A percentile compares a stretch with the other conserved stretches of the same genome.
Conservation (phyloP, 208 protist species). For the Trichomonas gallinae region DNA sequence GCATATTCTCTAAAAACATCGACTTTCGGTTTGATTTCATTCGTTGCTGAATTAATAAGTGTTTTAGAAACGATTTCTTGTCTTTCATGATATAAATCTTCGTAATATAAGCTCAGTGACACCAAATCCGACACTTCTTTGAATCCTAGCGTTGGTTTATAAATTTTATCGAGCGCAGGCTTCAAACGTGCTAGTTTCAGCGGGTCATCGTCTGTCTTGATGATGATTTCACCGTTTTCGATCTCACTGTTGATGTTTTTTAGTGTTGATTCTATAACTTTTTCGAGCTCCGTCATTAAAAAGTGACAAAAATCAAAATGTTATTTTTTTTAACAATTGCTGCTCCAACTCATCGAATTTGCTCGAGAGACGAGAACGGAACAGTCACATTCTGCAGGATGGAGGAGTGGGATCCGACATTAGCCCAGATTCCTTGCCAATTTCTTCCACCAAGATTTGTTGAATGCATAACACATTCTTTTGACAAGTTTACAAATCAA, state of each 20-base stretch:
- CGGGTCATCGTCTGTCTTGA: neutral
- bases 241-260: too few relatives aligned
- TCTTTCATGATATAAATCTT: too few relatives aligned
- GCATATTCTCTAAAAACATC: too few relatives aligned
- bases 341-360: neutral
- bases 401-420: neutral
- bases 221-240: neutral
- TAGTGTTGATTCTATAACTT: too few relatives aligned
- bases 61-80: too few relatives aligned
- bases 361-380: neutral
- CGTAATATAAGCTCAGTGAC: neutral
- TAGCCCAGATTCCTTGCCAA: neutral
- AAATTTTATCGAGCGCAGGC: neutral
- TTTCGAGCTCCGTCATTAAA: too few relatives aligned
- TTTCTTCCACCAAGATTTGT: neutral
- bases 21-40: too few relatives aligned
- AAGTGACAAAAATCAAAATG: neutral
- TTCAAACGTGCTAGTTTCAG: neutral
- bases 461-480: conserved; percentile 4
- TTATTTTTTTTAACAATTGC: neutral
- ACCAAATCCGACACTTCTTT: neutral
- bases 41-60: too few relatives aligned
- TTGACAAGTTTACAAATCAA: neutral
- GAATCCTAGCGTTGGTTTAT: neutral
- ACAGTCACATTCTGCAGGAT: neutral